Base-by-base conservation (phyloP, 129 eudicot species). In the Centaurea solstitialis region DNA sequence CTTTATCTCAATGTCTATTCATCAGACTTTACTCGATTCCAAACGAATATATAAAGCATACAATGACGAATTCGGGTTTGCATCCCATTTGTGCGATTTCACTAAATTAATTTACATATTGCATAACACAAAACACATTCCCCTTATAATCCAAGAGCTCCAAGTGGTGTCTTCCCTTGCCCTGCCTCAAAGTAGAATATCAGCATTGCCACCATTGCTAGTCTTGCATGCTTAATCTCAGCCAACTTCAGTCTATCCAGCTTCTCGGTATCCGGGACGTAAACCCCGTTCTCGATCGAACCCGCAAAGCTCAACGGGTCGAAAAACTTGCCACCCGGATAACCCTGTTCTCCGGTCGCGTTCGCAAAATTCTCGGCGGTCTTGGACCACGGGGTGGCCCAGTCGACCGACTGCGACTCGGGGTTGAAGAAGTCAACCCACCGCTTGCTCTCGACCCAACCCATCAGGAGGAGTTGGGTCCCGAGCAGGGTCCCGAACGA, bases 121-220 rank as follows among this genome's bases (percentile, higher is more conserved):
- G 79, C 85, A 83, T 76, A 41, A 79, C 70, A 71, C 41, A 45
- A 53, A 79, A 40, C 37, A 73, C 7, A 24, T 41, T 70, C 57
- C 21, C 38, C 70, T 92, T 89, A 95, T 88, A 95, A 85, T n/a
- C 94, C 99, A 79, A 95, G 94, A 76, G 97, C 99, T 21, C 97
- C 97, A 45, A 95, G 97, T 80, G 99, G 99, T n/a, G 99, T 92
- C 74, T 95, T 92, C 82, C 99, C 99, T 78, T 95, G 99, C 11
- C 97, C 99, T 6, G 97, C 99, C 82, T 95, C 99, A 65, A 95
- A 90, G 87, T 95, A 92, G 88, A 95, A 95, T 47, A 90, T 91
- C 15, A 95, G 76, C 99, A 92, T 95, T 8, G 97, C 99, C 82
- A 95, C 57, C 99, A 95, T 95, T 7, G 99, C 99, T 18, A 95